Evolutionary conservation across 805 yeast species (phyloP).

Genomic region (Barnettozyma vustinii): DNA sequence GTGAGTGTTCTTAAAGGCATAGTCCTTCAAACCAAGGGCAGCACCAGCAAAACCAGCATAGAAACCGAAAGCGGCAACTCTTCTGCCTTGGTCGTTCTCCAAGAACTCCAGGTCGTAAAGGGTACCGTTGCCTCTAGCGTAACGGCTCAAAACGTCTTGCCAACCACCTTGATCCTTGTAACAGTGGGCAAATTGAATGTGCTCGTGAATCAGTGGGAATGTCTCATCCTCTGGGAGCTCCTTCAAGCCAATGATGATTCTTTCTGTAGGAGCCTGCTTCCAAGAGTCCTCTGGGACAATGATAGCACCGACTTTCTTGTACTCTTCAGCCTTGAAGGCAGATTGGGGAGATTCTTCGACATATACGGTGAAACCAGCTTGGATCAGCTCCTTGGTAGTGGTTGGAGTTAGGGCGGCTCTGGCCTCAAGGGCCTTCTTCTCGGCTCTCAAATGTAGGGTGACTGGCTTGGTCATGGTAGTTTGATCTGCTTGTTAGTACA

Average conservation of each 20-base stretch:
- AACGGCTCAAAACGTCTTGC: constrained; percentile 84
- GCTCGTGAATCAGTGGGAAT: constrained; percentile 93
- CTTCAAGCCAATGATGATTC: constrained; percentile 89
- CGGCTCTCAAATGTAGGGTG: constrained; percentile 88
- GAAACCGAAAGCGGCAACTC: constrained; percentile 99
- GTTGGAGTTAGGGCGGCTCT: constrained; percentile 96
- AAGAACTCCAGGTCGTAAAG: constrained; percentile 92
- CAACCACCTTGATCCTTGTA: constrained; percentile 97
- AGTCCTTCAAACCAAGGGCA: constrained; percentile 88
- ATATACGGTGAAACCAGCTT: constrained; percentile 81
- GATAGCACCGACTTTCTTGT: constrained; percentile 71
- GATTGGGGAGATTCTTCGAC: constrained; percentile 89
- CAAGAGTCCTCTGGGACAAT: constrained; percentile 94
- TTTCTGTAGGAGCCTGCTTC: constrained; percentile 84
- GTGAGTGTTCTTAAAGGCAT: constrained; percentile 87
- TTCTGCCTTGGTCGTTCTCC: constrained; percentile 91
- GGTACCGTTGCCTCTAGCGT: constrained; percentile 86
- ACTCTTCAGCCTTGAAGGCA: constrained; percentile 71
- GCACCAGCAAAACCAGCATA: constrained; percentile 99
- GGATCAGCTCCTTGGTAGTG: constrained; percentile 75
- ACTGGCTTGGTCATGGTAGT: constrained; percentile 34
- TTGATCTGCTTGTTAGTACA: too few relatives aligned
- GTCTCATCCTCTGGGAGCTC: constrained; percentile 87
- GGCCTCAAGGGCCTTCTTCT: constrained; percentile 94
- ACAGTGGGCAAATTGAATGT: constrained; percentile 98